Evolutionary conservation across 2,329 filamentous ascomycete species (phyloP), one percentile per base, ranked within the genome.

Genomic region (Exophiala phaeomuriformis): DNA sequence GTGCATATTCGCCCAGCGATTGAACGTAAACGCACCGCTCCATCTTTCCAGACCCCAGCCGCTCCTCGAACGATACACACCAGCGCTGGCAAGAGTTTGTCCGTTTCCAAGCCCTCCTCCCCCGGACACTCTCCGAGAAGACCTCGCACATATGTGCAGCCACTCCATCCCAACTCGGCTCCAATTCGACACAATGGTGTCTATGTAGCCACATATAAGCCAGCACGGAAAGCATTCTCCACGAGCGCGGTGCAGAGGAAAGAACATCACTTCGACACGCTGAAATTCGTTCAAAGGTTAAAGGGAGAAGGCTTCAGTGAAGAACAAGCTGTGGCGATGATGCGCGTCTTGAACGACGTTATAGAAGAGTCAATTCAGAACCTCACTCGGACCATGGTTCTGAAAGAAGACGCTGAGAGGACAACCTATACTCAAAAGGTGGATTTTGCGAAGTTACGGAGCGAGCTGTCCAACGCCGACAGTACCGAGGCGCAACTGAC

Each of bases 341-440:
- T 98, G 93, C 88, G 88, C 68, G 88, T 97, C 4, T 77, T 98
- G 37, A 90, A 90, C 71, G 90, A 97, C 69, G 91, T 97, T 6
- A 96, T 98, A 61, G 88, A 97, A 69, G 93, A 98, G 73, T 95
- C 88, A 68, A 97, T 98, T 64, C 91, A 96, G 69, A 97, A 97
- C 71, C 79, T 98, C 47, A 97, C 91, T 0, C 84, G 91, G 60
- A 97, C 91, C 10, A 98, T 98, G 93, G 93, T 98, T 40, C 81
- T 95, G 44, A 88, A 90, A 66, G 93, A 98, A 73, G 93, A 76
- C 54, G 73, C 73, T 36, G 75, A 77, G 63, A 64, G 73, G 57
- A 73, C 72, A 4, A 83, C 79, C 8, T 85, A 85, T 65, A 84
- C 81, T 2, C 82, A 97, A 69, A 97, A 97, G 71, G 93, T 97